Conservation (phyloP, 495 filamentous ascomycete genomes). For the Venustampulla echinocandica region DNA sequence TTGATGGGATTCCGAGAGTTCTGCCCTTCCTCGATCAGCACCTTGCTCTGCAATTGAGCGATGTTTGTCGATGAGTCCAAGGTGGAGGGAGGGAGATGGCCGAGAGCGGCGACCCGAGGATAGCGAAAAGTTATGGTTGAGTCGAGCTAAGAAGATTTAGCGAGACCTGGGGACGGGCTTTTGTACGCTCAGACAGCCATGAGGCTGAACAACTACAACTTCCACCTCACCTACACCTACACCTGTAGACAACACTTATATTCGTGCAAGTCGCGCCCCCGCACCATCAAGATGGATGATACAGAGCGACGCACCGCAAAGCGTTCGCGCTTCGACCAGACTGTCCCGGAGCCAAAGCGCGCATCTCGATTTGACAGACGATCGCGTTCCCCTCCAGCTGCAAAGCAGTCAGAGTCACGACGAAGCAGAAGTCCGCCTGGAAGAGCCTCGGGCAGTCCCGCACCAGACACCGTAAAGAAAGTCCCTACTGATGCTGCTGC, state of each 20-base stretch:
- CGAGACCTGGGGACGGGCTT: too few relatives aligned
- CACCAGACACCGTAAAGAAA: conserved; percentile 31
- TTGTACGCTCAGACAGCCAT: neutral
- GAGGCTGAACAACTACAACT: neutral
- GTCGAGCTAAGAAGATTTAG: too few relatives aligned
- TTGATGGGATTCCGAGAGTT: neutral
- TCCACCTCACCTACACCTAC: neutral
- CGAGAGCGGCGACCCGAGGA: too few relatives aligned
- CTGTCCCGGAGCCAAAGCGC: conserved; percentile 65
- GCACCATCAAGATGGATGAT: conserved; percentile 54
- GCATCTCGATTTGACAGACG: conserved; percentile 74
- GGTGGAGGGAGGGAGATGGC: too few relatives aligned
- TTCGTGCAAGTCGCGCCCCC: neutral
- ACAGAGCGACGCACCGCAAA: conserved; percentile 65
- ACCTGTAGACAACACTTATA: neutral
- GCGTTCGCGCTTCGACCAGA: conserved; percentile 88
- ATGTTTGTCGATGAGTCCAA: too few relatives aligned
- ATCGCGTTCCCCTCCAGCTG: conserved; percentile 67
- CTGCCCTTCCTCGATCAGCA: neutral
- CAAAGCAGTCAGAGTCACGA: conserved; percentile 42
- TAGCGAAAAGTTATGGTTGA: too few relatives aligned
- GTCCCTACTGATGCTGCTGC: conserved; percentile 62
- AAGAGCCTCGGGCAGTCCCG: conserved; percentile 36
- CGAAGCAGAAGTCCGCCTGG: conserved; percentile 75
- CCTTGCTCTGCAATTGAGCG: neutral